Percentiles rank a stretch among this genome's conserved stretches.
Conservation (phyloP, 73 alveolate species). For the Tetrahymena elliotti region DNA sequence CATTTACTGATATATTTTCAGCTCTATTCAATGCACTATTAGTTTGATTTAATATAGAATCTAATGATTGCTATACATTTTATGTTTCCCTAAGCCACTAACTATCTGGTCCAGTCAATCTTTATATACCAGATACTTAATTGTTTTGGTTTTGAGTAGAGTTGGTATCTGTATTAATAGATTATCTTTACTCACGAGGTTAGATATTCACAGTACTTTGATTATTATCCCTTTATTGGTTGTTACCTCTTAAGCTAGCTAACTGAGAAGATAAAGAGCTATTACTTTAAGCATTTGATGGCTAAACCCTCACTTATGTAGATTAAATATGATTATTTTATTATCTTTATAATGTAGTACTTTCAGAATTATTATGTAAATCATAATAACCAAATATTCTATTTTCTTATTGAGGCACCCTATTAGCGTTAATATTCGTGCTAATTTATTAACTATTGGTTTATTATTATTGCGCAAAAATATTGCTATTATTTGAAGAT, state of each 20-base stretch:
- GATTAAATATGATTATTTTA: background rate
- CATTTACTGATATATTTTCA: background rate
- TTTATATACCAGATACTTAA: background rate
- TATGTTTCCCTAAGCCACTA: background rate
- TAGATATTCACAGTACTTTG: background rate
- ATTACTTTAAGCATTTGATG: background rate
- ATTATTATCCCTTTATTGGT: background rate
- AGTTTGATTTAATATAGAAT: background rate
- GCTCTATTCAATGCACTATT: background rate
- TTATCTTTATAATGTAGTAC: background rate
- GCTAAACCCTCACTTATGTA: background rate
- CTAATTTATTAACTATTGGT: background rate
- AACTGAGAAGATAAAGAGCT: background rate
- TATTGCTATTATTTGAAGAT: background rate
- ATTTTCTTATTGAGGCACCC: background rate
- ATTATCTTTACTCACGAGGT: background rate
- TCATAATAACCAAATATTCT: background rate
- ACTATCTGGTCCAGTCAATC: background rate
- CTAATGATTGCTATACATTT: background rate
- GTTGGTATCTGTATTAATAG: background rate
- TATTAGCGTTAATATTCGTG: background rate
- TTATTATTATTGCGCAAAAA: background rate
- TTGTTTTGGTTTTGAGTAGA: background rate
- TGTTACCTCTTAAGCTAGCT: background rate
- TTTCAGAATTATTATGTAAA: background rate